A percentile compares a stretch with the other conserved stretches of the same genome.
phyloP scores from a whole-genome alignment of 495 filamentous ascomycete species.

The Aspergillus avenaceus region DNA sequence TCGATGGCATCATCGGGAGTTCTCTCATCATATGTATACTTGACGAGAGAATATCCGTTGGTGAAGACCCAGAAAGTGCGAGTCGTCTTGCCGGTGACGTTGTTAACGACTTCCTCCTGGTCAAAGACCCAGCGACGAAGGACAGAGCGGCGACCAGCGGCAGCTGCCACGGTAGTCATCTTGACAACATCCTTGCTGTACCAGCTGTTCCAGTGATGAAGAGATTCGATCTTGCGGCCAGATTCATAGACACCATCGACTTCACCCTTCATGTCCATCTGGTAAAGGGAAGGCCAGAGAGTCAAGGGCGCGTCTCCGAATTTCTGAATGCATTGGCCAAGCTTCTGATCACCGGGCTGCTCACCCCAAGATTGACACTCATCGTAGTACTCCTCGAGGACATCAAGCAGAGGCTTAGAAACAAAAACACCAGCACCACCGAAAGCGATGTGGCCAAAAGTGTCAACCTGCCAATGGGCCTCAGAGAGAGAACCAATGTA shows the following conservation, averaged over 20 bases:
- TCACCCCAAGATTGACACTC: slow-evolving; percentile 50
- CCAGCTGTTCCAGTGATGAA: slow-evolving; percentile 65
- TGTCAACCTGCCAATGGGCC: slow-evolving; percentile 53
- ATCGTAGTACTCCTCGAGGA: slow-evolving; percentile 50
- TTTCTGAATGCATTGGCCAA: slow-evolving; percentile 58
- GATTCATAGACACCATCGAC: slow-evolving; percentile 61
- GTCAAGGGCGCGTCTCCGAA: slow-evolving; percentile 54
- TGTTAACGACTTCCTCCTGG: slow-evolving; percentile 43
- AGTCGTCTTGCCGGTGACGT: slow-evolving; percentile 31
- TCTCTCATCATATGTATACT: slow-evolving; percentile 47
- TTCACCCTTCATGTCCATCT: slow-evolving; percentile 60
- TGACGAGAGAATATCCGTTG: slow-evolving; percentile 59
- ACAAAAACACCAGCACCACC: slow-evolving; percentile 69
- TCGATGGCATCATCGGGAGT: slow-evolving; percentile 45
- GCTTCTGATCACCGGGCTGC: slow-evolving; percentile 55
- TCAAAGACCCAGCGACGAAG: slow-evolving; percentile 60
- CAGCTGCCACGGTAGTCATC: slow-evolving; percentile 52
- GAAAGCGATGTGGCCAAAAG: slow-evolving; percentile 62
- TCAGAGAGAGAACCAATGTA: slow-evolving; percentile 66
- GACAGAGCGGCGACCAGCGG: slow-evolving; percentile 57
- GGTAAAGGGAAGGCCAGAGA: slow-evolving; percentile 54
- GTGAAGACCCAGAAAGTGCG: slow-evolving; percentile 53
- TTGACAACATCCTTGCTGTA: slow-evolving; percentile 50
- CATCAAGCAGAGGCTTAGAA: slow-evolving; percentile 52
- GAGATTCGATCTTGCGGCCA: slow-evolving; percentile 50